Evolutionary conservation across 225 moss, liverwort and hornwort species (phyloP).

Genomic region (Bryum argenteum): DNA sequence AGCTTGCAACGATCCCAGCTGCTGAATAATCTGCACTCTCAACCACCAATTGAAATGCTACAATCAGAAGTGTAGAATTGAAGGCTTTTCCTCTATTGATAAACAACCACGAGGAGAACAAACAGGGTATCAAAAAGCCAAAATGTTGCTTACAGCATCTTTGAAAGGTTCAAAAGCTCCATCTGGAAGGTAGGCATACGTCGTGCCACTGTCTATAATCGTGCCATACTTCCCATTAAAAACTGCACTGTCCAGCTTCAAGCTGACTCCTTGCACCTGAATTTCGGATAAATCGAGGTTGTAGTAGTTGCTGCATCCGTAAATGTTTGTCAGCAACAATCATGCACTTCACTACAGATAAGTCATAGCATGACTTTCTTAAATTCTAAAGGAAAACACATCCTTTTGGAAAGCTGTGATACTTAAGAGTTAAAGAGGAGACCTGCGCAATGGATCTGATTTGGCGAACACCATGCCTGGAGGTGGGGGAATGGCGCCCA

Average conservation of each 20-base stretch:
- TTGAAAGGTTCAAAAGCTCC: conserved; percentile 81
- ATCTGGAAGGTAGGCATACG: conserved; percentile 89
- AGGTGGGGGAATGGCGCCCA: conserved; percentile 74
- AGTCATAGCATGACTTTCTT: conserved; percentile 3
- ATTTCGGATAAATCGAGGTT: conserved; percentile 82
- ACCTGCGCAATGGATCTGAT: conserved; percentile 90
- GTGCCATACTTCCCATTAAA: conserved; percentile 89
- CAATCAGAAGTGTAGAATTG: neutral
- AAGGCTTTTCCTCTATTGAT: conserved; percentile 1
- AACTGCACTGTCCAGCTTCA: conserved; percentile 62
- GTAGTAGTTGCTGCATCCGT: conserved; percentile 85
- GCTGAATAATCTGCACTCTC: conserved; percentile 63
- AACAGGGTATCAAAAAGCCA: conserved; percentile 5
- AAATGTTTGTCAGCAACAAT: conserved; percentile 30
- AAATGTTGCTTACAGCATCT: conserved; percentile 64
- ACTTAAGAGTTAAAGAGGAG: conserved; percentile 3
- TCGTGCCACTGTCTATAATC: conserved; percentile 96
- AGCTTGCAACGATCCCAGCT: conserved; percentile 69
- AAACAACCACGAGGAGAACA: conserved; percentile 13
- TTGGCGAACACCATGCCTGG: conserved; percentile 73
- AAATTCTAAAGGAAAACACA: neutral
- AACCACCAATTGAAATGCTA: conserved; percentile 23
- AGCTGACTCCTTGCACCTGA: conserved; percentile 78
- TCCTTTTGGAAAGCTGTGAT: neutral
- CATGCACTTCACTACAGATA: conserved; percentile 4